Evolutionary conservation across 1,284 basidiomycete species (phyloP).

Genomic region (Rhizoctonia solani): DNA sequence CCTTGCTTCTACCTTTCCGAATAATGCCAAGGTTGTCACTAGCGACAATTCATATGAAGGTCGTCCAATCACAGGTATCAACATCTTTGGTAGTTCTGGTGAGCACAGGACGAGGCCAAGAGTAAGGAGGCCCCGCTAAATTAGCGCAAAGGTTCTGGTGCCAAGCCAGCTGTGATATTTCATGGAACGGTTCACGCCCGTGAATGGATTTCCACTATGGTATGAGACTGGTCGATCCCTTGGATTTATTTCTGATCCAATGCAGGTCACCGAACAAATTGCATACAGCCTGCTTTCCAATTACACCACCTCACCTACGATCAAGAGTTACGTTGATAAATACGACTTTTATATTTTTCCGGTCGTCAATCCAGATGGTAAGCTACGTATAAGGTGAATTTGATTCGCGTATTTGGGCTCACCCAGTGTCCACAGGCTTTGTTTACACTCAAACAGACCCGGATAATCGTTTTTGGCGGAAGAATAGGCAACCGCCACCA

Average conservation of each 20-base stretch:
- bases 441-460: conserved; percentile 33
- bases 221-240: background rate
- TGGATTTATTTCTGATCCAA: background rate
- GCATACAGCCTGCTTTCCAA: conserved; percentile 33
- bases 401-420: background rate
- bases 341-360: conserved; percentile 37
- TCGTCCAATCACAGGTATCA: conserved; percentile 34
- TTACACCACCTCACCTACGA: conserved; percentile 32
- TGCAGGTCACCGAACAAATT: conserved; percentile 32
- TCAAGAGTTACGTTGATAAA: conserved; percentile 36
- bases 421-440: background rate
- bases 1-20: conserved; percentile 7
- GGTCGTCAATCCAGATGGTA: conserved; percentile 34
- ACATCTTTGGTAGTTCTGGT: conserved; percentile 35
- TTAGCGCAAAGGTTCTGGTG: conserved; percentile 17
- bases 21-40: conserved; percentile 32
- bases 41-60: conserved; percentile 30
- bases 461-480: conserved; percentile 31
- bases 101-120: too few species aligned
- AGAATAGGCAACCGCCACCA: conserved; percentile 32
- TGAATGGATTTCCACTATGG: conserved; percentile 36
- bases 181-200: conserved; percentile 36
- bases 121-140: too few species aligned
- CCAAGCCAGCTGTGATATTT: conserved; percentile 34
- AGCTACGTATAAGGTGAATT: background rate